Base-by-base conservation (phyloP, 2,329 filamentous ascomycete genomes). In the Dothistroma septosporum region DNA sequence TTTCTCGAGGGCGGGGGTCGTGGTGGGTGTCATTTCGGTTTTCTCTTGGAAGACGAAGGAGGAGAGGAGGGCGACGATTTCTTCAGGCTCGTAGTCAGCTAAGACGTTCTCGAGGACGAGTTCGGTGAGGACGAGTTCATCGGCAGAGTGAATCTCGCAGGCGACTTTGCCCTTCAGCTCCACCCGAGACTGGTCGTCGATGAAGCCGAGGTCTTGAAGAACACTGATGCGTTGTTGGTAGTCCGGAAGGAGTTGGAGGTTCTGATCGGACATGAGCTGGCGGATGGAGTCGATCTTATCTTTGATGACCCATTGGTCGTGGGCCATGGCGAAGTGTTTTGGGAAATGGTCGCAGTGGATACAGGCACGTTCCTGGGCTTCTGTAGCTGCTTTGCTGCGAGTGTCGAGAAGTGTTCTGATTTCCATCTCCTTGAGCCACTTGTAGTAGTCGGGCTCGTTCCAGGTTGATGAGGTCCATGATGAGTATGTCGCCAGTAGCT, bases 1-100 rank as follows among this genome's bases (percentile, higher is more conserved):
- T 31, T 85, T 85, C 72, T 96, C 89, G 11, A 99, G 84, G 55
- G 86, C 89, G 4, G 89, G 86, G 0, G 92, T 95, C 61, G 99
- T 79, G 4, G 87, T 90, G 0, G 94, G 93, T 19, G 88, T 85
- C 6, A 84, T 83, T 28, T 91, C 87, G 0, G 94, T 97, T 78
- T 97, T 97, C 73, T 99, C 94, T 73, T 97, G 92, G 80, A 99
- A 99, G 1, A 99, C 92, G 74, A 99, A 99, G 0, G 90, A 87
- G 0, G 92, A 97, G 2, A 99, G 83, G 2, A 99, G 82, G 11
- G 94, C 92, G 0, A 96, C 94, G 64, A 99, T 97, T 76, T 99
- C 94, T 67, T 96, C 92, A 1, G 93, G 92, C 70, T 97, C 93
- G 75, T 94, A 97, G 63, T 95, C 90, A 55, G 93, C 92, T 2